Conservation (phyloP, 2,329 filamentous ascomycete genomes). For the Monilinia laxa region DNA sequence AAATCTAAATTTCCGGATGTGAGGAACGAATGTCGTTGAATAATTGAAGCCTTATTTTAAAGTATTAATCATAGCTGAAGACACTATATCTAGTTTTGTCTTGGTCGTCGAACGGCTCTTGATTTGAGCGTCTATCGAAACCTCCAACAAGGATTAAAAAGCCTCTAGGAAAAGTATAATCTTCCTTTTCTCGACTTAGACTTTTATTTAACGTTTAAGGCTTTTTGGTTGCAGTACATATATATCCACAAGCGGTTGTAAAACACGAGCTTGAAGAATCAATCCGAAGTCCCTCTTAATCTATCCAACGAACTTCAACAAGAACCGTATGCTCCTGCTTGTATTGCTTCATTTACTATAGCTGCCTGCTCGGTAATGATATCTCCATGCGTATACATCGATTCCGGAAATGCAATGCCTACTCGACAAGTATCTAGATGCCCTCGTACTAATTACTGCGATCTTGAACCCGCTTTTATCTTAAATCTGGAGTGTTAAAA, state of each 20-base stretch:
- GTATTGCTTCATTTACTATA: not conserved
- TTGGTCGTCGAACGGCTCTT: conserved; percentile 4
- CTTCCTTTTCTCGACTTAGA: not conserved
- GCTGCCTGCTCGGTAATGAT: not conserved
- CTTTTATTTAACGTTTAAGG: not conserved
- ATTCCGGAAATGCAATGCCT: not conserved
- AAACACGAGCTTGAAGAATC: not conserved
- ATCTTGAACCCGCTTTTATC: conserved; percentile 14
- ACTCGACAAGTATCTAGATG: not conserved
- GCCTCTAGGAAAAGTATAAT: not conserved
- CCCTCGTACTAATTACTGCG: not conserved
- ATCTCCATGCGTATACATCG: not conserved
- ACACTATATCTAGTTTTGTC: not conserved
- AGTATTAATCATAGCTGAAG: conserved; percentile 11
- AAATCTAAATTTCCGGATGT: conserved; percentile 4
- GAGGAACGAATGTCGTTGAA: conserved; percentile 15
- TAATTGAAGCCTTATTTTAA: conserved; percentile 13
- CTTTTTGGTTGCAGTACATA: not conserved
- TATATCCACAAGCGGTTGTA: not conserved
- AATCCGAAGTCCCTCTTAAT: not conserved
- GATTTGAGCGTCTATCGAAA: conserved; percentile 6
- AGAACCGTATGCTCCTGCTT: not conserved
- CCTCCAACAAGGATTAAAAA: too few species aligned
- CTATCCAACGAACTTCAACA: not conserved
- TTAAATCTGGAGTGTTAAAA: conserved; percentile 11